Base-by-base conservation (phyloP, 306 rosid species). In the Senna tora region DNA sequence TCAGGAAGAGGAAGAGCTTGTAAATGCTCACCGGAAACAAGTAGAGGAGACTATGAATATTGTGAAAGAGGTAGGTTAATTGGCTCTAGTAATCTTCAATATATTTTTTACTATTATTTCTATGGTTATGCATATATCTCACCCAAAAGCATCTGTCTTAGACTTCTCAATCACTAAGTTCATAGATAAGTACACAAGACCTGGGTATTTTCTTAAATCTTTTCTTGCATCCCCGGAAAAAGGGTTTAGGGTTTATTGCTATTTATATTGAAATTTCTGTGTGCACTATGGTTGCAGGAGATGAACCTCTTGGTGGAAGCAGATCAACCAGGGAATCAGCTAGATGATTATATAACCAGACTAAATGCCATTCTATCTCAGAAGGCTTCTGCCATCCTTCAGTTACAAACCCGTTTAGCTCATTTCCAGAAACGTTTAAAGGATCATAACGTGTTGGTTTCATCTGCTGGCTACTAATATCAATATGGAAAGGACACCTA, bases 1-100 rank as follows among this genome's bases (percentile, higher is more conserved):
- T 51, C 90, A 95, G 99, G 99, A 92, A 75, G 99, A 95, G 88
- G 97, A 92, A 84, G 96, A 95, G 83, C 96, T 95, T 47, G 95
- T 95, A 79, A 92, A 76, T 80, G 99, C 99, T 76, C 99, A 95
- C 80, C 86, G 99, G 60, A 95, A 87, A 64, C 99, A 91, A 83
- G 99, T 95, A 20, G 99, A 95, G 85, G 99, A 95, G 64, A 92
- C 99, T 5, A 92, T 95, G 99, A 95, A 81, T 84, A 92, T 92
- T 78, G 97, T 95, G 72, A 88, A 74, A 76, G 96, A 91, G 99
- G 99, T 95, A 89, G 41, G 58, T 69, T 58, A 53, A 83, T 33
- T 67, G 46, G 47, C 68, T 58, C 33, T 67, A 15, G 30, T 60
- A 2, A 60, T 58, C 36, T 70, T 72, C 20, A 69, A 7, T 25